These are phyloP conservation scores for Dryadomyces sulphureus DNA, from an alignment of 2,329 filamentous ascomycete genomes.

Conservation along the genomic window DNA sequence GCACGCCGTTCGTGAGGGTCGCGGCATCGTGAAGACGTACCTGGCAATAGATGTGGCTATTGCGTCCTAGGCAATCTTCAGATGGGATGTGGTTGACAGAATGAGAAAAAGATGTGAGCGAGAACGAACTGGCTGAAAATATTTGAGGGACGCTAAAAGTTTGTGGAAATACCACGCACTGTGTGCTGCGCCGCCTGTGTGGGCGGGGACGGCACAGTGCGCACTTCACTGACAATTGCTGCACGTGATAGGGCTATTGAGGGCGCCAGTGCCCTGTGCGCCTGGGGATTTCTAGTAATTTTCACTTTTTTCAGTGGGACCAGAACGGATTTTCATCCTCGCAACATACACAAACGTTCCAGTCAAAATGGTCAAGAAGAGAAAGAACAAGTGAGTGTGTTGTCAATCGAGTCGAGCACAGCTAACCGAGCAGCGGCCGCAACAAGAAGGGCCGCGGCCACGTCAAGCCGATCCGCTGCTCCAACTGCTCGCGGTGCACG, in stretches of 20 bases:
- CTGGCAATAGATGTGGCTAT: conserved; percentile 13
- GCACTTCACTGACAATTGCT: too few species aligned
- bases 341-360: too few species aligned
- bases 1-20: background rate
- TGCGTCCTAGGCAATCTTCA: conserved; percentile 16
- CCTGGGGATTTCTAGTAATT: too few species aligned
- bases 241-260: background rate
- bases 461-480: conserved; percentile 92
- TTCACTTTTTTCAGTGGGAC: background rate
- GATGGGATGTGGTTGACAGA: conserved; percentile 9
- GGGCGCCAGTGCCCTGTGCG: conserved; percentile 4
- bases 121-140: background rate
- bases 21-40: conserved; percentile 12
- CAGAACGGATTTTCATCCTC: conserved; percentile 1
- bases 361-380: conserved; percentile 17
- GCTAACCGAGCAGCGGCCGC: conserved; percentile 53
- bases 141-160: background rate
- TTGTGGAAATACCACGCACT: background rate
- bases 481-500: conserved; percentile 66
- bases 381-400: conserved; percentile 35
- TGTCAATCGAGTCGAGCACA: background rate
- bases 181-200: background rate
- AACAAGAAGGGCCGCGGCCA: conserved; percentile 99
- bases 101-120: conserved; percentile 1
- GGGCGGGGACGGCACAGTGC: too few species aligned